Evolutionary conservation across 73 alveolate genomes (phyloP).

Genomic region (Stentor roeselii): DNA sequence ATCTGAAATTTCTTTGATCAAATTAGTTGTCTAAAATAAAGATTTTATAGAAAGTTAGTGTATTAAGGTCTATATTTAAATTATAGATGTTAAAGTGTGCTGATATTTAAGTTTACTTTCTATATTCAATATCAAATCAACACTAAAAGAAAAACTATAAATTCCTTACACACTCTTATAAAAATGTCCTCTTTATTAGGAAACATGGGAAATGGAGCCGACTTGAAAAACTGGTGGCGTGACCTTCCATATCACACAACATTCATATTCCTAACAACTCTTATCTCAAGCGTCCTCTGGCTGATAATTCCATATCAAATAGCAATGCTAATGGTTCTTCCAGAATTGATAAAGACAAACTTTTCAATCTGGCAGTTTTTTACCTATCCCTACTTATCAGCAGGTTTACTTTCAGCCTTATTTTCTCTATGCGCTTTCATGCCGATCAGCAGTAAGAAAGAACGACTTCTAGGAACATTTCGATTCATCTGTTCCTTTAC

Average conservation of each 20-base stretch:
- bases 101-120: too few species aligned
- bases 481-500: not conserved
- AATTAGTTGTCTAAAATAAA: too few species aligned
- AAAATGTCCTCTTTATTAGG: not conserved
- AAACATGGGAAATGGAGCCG: not conserved
- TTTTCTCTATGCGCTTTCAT: not conserved
- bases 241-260: not conserved
- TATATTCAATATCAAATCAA: too few species aligned
- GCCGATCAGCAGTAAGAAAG: not conserved
- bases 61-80: too few species aligned
- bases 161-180: too few species aligned
- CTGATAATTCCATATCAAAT: not conserved
- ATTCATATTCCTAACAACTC: not conserved
- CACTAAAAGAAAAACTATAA: too few species aligned
- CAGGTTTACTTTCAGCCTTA: not conserved
- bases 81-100: too few species aligned
- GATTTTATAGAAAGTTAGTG: too few species aligned
- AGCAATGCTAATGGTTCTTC: not conserved
- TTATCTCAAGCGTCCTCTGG: not conserved
- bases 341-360: not conserved
- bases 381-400: not conserved
- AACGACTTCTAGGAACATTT: not conserved
- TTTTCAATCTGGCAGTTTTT: not conserved
- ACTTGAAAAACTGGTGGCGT: not conserved
- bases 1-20: too few species aligned